These are phyloP conservation scores for Aureobasidium sp. DNA, from an alignment of 2,329 filamentous ascomycete genomes.

Conservation along the genomic window DNA sequence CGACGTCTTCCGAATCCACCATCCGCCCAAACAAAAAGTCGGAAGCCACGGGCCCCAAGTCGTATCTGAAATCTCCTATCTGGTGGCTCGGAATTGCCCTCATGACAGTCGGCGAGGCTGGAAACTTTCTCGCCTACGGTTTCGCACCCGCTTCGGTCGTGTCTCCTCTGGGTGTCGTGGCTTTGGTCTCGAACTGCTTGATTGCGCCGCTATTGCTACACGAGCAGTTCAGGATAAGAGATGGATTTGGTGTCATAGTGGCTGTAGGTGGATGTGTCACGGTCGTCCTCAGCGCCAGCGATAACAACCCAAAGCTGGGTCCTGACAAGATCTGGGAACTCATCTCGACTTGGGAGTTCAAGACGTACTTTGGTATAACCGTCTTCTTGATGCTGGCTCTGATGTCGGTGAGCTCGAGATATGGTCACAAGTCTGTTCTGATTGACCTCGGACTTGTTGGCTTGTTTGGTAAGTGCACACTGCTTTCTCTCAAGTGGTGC, in stretches of 20 bases:
- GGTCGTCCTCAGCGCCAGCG: constrained; percentile 84
- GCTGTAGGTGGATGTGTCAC: constrained; percentile 83
- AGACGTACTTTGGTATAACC: constrained; percentile 80
- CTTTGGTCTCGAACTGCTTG: constrained; percentile 90
- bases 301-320: constrained; percentile 82
- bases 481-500: not conserved
- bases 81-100: constrained; percentile 95
- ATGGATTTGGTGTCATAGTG: constrained; percentile 82
- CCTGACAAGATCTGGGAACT: constrained; percentile 84
- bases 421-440: constrained; percentile 78
- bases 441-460: constrained; percentile 92
- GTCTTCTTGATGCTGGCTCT: constrained; percentile 64
- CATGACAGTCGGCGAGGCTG: constrained; percentile 87
- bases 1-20: constrained; percentile 35
- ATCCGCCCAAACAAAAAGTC: constrained; percentile 32
- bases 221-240: constrained; percentile 75
- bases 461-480: constrained; percentile 64
- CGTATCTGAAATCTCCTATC: constrained; percentile 83
- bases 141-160: constrained; percentile 98
- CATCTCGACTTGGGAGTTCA: constrained; percentile 82
- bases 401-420: constrained; percentile 75
- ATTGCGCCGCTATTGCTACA: constrained; percentile 93
- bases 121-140: constrained; percentile 95
- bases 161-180: constrained; percentile 92
- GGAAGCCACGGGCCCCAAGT: constrained; percentile 44